A percentile compares a stretch with the other conserved stretches of the same genome.
Evolutionary conservation across 129 eudicot genomes (phyloP).

Genomic region (Pulicaria dysenterica): DNA sequence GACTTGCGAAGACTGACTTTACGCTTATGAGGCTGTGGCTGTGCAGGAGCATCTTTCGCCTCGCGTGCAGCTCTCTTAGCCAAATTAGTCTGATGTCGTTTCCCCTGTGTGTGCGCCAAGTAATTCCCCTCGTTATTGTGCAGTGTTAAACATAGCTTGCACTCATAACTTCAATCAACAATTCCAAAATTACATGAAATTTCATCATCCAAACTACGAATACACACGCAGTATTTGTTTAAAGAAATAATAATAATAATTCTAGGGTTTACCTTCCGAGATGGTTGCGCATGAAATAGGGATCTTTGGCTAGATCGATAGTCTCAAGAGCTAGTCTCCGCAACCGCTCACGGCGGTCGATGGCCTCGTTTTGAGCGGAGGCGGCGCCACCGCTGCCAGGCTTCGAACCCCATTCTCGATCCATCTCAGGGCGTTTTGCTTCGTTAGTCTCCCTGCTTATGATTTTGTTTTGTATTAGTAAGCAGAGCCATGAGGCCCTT

Average conservation of each 20-base stretch:
- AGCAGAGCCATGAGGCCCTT: too few species aligned
- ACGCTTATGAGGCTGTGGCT: conserved; percentile 93
- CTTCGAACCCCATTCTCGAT: conserved; percentile 98
- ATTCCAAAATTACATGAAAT: not conserved
- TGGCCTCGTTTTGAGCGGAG: conserved; percentile 94
- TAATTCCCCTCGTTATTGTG: conserved; percentile 97
- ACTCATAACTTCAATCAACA: conserved; percentile 62
- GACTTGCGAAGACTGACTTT: conserved; percentile 53
- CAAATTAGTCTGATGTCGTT: conserved; percentile 95
- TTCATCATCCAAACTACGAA: too few species aligned
- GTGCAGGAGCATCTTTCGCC: conserved; percentile 96
- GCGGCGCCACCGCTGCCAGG: conserved; percentile 99
- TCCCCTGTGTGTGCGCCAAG: conserved; percentile 97
- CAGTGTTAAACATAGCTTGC: conserved; percentile 83
- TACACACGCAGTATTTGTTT: too few species aligned
- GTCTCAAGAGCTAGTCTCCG: conserved; percentile 92
- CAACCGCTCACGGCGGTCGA: conserved; percentile 96
- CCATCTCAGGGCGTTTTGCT: conserved; percentile 44
- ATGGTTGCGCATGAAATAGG: conserved; percentile 98
- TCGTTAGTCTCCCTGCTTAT: not conserved
- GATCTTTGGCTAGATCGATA: conserved; percentile 96
- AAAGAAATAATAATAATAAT: not conserved
- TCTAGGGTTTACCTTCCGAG: conserved; percentile 73
- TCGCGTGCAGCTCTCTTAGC: conserved; percentile 98
- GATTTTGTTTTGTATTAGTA: too few species aligned